Base-by-base conservation (phyloP, 208 protist genomes). In the Trypanosoma cruzi region DNA sequence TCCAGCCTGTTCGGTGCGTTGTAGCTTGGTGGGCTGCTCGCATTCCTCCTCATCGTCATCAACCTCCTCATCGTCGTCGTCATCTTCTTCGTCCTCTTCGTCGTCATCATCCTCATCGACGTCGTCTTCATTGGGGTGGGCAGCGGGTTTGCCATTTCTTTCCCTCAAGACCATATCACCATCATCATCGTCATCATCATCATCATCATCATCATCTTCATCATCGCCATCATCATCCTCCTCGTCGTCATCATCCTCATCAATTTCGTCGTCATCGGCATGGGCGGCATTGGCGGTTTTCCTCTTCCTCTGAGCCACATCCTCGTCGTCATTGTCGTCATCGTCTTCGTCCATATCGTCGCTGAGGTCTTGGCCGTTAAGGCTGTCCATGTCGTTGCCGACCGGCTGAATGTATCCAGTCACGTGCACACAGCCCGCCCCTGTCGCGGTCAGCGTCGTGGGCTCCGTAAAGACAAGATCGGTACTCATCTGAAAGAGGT, bases 391-490 rank as follows among this genome's bases (percentile, higher is more conserved):
- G 64, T 92, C 86, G 60, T 88, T 81, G 59, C 84, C 88, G 53
- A 87, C 82, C 1, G 90, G 90, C 77, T 96, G 90, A 24, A 92
- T 75, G 78, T 96, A 96, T 60, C 90, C 90, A 32, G 88, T 92
- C 22, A 93, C 78, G 81, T 96, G 90, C 37, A 96, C 66, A 13
- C 77, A 78, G 32, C 90, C 90, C 24, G 82, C 77, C 26, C 90
- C 90, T 60, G 85, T 81, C 2, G 88, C 90, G 20, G 77, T 71
- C 62, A 96, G 90, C 62, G 80, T 78, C 58, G 89, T 81, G 28
- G 75, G 69, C 78, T 82, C 81, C n/a, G 84, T 94, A 67, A 96
- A 88, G 31, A 96, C 86, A 60, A 96, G 82, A 73, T 96, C 90
- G 24, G 84, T 94, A 76, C 70, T 88, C 73, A 94, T 89, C 79